Percentiles rank a stretch among this genome's conserved stretches.
Conservation (phyloP, 78 protist genomes). For the Emiliania huxleyi region DNA sequence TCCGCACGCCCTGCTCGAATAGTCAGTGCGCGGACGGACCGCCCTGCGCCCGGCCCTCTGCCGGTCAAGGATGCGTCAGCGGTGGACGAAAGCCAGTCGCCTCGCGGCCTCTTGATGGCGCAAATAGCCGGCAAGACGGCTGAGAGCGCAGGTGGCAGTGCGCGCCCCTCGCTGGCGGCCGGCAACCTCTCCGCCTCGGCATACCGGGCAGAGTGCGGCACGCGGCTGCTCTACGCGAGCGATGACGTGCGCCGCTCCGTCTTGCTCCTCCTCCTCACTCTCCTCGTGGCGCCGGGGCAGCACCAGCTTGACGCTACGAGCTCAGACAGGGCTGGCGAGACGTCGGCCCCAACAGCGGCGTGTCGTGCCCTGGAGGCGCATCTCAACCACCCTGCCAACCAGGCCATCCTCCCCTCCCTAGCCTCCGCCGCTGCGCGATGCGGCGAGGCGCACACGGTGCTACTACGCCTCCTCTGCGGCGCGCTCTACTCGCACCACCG, state of each 20-base stretch:
- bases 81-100: neutral
- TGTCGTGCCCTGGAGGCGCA: neutral
- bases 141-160: neutral
- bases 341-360: neutral
- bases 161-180: neutral
- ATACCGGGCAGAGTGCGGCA: neutral
- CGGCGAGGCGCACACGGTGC: neutral
- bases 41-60: too few species aligned
- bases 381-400: neutral
- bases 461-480: neutral
- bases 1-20: neutral
- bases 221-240: neutral
- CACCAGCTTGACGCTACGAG: neutral
- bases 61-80: too few species aligned
- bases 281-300: neutral
- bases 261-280: neutral
- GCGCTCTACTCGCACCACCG: neutral
- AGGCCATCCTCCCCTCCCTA: neutral
- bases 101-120: neutral
- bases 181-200: neutral
- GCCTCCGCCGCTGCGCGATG: neutral
- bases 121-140: neutral
- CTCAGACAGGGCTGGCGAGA: neutral
- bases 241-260: neutral
- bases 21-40: neutral